Conservation (phyloP, 108 stramenopile species). For the Ochromonas danica region DNA sequence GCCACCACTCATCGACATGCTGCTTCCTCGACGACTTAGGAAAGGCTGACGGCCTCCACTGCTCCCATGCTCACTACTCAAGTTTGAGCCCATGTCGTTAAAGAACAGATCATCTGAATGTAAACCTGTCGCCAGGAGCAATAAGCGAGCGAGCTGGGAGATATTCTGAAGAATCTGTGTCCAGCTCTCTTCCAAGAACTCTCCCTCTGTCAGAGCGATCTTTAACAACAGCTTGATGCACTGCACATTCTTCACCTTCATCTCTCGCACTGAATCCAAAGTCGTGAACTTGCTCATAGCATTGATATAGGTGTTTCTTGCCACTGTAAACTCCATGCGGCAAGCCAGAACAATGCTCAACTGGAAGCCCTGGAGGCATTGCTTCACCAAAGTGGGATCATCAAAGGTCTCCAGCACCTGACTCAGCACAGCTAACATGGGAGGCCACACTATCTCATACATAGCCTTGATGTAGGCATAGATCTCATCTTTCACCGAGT, state of each 20-base stretch:
- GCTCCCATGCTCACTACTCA: background rate
- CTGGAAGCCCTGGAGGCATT: constrained; percentile 56
- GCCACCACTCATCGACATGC: background rate
- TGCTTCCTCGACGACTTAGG: background rate
- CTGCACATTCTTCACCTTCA: constrained; percentile 78
- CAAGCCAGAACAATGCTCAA: constrained; percentile 79
- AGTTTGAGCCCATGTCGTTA: background rate
- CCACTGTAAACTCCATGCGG: constrained; percentile 72
- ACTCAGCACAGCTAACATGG: constrained; percentile 86
- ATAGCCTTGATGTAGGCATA: constrained; percentile 81
- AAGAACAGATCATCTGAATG: constrained; percentile 17
- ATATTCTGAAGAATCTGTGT: constrained; percentile 80
- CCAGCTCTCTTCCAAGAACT: constrained; percentile 83
- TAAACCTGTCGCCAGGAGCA: constrained; percentile 53
- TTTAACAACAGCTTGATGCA: constrained; percentile 78
- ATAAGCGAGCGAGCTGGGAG: constrained; percentile 76
- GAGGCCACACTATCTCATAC: constrained; percentile 97
- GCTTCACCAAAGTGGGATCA: constrained; percentile 26
- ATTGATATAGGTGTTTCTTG: constrained; percentile 81
- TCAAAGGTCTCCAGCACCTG: constrained; percentile 68
- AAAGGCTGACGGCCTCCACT: background rate
- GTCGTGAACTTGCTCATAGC: constrained; percentile 81
- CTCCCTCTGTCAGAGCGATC: constrained; percentile 79
- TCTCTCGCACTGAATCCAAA: constrained; percentile 67
- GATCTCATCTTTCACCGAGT: constrained; percentile 58